These are phyloP conservation scores for Prasinococcaceae sp. DNA, from an alignment of 139 green algal genomes.

Conservation along the genomic window DNA sequence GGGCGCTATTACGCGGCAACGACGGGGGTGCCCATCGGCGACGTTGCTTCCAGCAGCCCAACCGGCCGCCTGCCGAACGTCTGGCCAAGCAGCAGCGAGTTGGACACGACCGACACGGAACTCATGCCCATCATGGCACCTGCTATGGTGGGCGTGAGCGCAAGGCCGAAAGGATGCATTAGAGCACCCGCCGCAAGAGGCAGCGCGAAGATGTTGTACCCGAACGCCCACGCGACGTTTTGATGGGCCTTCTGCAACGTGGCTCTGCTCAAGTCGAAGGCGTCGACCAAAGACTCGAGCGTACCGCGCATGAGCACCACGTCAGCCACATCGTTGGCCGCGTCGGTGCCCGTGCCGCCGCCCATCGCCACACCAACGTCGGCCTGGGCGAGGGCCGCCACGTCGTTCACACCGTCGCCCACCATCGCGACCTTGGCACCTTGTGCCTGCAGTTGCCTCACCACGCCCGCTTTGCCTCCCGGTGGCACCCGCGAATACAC, in stretches of 20 bases:
- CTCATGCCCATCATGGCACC: slow-evolving; percentile 81
- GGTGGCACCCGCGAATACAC: slow-evolving; percentile 21
- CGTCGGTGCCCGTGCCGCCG: slow-evolving; percentile 48
- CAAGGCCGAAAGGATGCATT: slow-evolving; percentile 57
- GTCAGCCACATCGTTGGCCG: slow-evolving; percentile 56
- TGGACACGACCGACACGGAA: slow-evolving; percentile 74
- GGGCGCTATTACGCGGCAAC: no score
- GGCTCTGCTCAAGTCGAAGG: slow-evolving; percentile 50
- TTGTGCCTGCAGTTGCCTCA: slow-evolving; percentile 22
- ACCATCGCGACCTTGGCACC: slow-evolving; percentile 74
- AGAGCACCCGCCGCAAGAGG: slow-evolving; percentile 72
- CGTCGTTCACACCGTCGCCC: slow-evolving; percentile 93
- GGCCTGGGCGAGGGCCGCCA: slow-evolving; percentile 65
- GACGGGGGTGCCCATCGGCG: no score
- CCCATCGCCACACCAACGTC: slow-evolving; percentile 66
- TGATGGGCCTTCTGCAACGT: slow-evolving; percentile 79
- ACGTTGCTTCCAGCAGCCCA: no score
- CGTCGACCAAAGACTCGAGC: slow-evolving; percentile 41
- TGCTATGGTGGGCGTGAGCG: slow-evolving; percentile 61
- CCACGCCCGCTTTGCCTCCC: slow-evolving; percentile 21
- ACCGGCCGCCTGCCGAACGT: no score
- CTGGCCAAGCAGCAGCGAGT: slow-evolving; percentile 68
- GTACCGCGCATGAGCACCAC: slow-evolving; percentile 88
- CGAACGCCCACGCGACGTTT: slow-evolving; percentile 85
- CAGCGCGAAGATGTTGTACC: slow-evolving; percentile 85